These are phyloP conservation scores for Eragrostis curvula DNA, from an alignment of 176 grass and related monocot species.

Conservation along the genomic window DNA sequence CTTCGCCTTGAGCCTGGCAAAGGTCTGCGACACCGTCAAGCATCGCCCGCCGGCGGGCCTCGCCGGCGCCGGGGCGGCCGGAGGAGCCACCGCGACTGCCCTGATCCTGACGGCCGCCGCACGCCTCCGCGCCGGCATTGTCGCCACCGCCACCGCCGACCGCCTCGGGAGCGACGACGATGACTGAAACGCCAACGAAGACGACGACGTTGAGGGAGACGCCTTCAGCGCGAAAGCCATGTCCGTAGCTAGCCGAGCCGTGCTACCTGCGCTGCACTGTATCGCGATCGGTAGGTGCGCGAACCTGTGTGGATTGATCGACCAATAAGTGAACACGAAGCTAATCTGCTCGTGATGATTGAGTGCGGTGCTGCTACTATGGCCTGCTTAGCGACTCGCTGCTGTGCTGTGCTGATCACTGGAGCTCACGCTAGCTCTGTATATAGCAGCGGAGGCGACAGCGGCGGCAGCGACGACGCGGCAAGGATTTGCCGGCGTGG, in stretches of 20 bases:
- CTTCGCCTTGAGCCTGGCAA: conserved; percentile 28
- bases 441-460: not conserved
- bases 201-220: not conserved
- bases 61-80: not conserved
- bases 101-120: not conserved
- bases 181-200: not conserved
- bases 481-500: not conserved
- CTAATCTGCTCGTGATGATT: not conserved
- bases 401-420: not conserved
- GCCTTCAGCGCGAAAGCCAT: conserved; percentile 37
- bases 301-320: not conserved
- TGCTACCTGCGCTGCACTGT: not conserved
- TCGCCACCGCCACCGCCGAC: not conserved
- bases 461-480: not conserved
- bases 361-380: not conserved
- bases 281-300: not conserved
- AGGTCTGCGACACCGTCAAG: conserved; percentile 40
- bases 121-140: not conserved
- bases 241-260: not conserved
- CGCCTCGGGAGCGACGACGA: not conserved
- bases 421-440: not conserved
- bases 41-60: not conserved
- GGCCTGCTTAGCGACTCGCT: not conserved
- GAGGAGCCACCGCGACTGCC: not conserved
- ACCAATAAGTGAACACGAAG: not conserved